A percentile compares a stretch with the other conserved stretches of the same genome.
Evolutionary conservation across 805 yeast species (phyloP).

Genomic region (Vanderwaltozyma verrucispora): DNA sequence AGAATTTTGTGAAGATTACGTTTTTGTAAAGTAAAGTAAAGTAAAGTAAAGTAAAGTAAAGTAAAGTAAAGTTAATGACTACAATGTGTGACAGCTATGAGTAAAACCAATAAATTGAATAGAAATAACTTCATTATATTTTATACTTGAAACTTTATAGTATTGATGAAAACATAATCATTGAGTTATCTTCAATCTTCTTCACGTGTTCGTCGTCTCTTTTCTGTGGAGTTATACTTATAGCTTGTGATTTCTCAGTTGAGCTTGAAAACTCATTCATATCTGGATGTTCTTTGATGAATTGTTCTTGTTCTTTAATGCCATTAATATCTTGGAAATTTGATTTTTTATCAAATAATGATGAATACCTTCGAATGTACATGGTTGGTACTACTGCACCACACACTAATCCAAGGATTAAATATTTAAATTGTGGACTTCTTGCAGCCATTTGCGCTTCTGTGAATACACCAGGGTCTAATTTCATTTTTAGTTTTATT

Average conservation of each 20-base stretch:
- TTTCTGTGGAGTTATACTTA: not conserved
- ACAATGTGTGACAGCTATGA: too few relatives aligned
- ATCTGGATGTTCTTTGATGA: not conserved
- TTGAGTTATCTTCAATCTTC: conserved; percentile 1
- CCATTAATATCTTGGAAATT: not conserved
- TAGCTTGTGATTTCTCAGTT: not conserved
- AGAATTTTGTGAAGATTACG: too few relatives aligned
- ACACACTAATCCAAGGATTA: conserved; percentile 19
- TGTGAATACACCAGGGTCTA: conserved; percentile 16
- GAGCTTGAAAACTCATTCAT: not conserved
- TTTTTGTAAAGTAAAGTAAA: too few relatives aligned
- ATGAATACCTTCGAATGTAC: conserved; percentile 5
- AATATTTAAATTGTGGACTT: conserved; percentile 16
- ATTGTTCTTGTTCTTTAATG: not conserved
- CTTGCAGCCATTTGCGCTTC: conserved; percentile 22
- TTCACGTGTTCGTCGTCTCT: not conserved
- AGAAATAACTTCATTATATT: too few relatives aligned
- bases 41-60: too few relatives aligned
- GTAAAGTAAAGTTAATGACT: too few relatives aligned
- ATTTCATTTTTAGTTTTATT: conserved; percentile 11
- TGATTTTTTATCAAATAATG: not conserved
- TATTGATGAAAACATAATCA: conserved; percentile 14
- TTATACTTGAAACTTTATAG: too few relatives aligned
- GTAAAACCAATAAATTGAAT: too few relatives aligned
- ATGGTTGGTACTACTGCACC: conserved; percentile 24